These are phyloP conservation scores for Monosporascus ibericus DNA, from an alignment of 2,329 filamentous ascomycete species.

Conservation along the genomic window DNA sequence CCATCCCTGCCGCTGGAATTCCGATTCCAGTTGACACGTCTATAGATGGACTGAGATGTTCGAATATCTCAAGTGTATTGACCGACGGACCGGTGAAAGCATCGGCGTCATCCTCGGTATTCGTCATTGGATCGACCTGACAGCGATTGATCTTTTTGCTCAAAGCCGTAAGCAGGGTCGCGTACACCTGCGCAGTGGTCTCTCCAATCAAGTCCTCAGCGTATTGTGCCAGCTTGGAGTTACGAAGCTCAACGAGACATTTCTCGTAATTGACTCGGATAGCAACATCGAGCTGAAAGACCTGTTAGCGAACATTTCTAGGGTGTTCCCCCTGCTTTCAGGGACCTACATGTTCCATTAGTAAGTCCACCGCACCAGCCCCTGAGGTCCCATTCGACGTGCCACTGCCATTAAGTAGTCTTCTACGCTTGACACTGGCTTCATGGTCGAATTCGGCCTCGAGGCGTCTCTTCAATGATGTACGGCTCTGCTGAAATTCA, in stretches of 20 bases:
- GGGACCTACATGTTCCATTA: conserved; percentile 44
- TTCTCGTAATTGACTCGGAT: conserved; percentile 82
- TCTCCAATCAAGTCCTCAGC: conserved; percentile 65
- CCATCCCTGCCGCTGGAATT: conserved; percentile 35
- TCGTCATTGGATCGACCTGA: conserved; percentile 49
- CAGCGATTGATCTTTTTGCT: conserved; percentile 65
- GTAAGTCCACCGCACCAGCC: conserved; percentile 34
- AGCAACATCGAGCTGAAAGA: conserved; percentile 58
- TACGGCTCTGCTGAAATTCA: conserved; percentile 16
- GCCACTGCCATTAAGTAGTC: conserved; percentile 42
- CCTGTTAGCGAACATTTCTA: conserved; percentile 16
- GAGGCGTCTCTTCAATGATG: conserved; percentile 20
- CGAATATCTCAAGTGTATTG: conserved; percentile 51
- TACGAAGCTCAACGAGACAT: conserved; percentile 75
- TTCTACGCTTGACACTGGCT: conserved; percentile 43
- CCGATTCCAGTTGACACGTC: conserved; percentile 54
- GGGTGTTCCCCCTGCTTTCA: not conserved
- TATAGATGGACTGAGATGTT: conserved; percentile 44
- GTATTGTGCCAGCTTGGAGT: conserved; percentile 67
- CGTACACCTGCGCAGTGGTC: conserved; percentile 73
- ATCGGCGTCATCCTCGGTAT: conserved; percentile 34
- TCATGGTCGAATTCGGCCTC: conserved; percentile 14
- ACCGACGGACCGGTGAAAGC: conserved; percentile 31
- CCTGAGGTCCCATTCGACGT: conserved; percentile 31
- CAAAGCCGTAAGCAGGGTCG: conserved; percentile 62